Evolutionary conservation across 2,329 filamentous ascomycete genomes (phyloP).

Genomic region (Talaromyces sp.): DNA sequence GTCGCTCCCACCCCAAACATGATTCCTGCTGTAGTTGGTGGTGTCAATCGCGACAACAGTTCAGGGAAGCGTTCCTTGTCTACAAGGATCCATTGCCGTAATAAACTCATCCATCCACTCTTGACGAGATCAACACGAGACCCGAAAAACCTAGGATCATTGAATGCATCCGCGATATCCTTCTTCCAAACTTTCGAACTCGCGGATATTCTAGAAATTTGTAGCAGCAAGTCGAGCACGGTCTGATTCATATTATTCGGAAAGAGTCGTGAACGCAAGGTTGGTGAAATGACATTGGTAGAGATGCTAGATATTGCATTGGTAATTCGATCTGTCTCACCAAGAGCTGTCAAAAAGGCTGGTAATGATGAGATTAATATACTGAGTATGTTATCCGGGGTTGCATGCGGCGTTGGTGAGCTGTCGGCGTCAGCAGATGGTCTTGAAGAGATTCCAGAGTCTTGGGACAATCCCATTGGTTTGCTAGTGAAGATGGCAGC

Average conservation of each 20-base stretch:
- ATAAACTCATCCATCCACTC: constrained; percentile 73
- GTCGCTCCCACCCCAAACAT: constrained; percentile 98
- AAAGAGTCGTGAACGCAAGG: constrained; percentile 78
- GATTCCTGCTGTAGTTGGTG: constrained; percentile 89
- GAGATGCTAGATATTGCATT: constrained; percentile 78
- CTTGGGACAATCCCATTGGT: constrained; percentile 68
- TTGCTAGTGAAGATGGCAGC: constrained; percentile 93
- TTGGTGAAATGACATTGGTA: constrained; percentile 74
- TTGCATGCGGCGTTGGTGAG: constrained; percentile 39
- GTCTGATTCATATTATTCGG: constrained; percentile 76
- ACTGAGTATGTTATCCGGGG: constrained; percentile 71
- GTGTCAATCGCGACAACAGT: constrained; percentile 70
- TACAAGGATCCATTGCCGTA: constrained; percentile 77
- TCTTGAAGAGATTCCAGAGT: constrained; percentile 44
- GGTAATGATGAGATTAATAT: constrained; percentile 78
- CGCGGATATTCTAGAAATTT: constrained; percentile 72
- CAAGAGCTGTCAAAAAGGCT: constrained; percentile 74
- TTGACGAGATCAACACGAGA: constrained; percentile 63
- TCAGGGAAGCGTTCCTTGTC: constrained; percentile 90
- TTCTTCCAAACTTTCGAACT: constrained; percentile 90
- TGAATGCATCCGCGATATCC: constrained; percentile 87
- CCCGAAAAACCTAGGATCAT: constrained; percentile 82
- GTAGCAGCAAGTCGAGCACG: constrained; percentile 69
- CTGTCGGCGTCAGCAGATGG: constrained; percentile 42
- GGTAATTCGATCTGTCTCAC: constrained; percentile 79